Base-by-base conservation (phyloP, 805 yeast genomes). In the Metschnikowia peoriensis region DNA sequence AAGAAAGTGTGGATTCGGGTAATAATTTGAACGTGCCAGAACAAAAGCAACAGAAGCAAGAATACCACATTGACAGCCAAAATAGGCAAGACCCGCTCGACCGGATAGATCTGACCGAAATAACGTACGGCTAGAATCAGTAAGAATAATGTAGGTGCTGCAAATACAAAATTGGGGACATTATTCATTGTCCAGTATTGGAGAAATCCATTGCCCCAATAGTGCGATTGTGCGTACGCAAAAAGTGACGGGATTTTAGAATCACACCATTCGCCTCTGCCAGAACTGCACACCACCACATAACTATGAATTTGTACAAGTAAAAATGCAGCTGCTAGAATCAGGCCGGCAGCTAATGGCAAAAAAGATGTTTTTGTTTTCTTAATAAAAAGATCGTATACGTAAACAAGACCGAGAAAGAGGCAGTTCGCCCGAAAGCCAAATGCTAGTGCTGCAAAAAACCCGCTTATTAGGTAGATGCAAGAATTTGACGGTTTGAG, bases 151-250 rank as follows among this genome's bases (percentile, higher is more conserved):
- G 84, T 82, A 2, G 98, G 98, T 1, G 80, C 51, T 0, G 88
- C 93, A 61, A 94, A 74, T 9, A 84, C 29, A 65, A 94, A 93
- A 67, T 92, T 88, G 10, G 97, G 97, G 7, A 89, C 67, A 61
- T 94, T 93, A 62, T 83, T 83, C 0, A 76, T 53, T 0, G 94
- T 86, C 93, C 97, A 94, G 69, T 94, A 94, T 40, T 69, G 74
- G 51, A 94, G 67, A 48, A 92, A 82, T 0, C 99, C 98, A 42
- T 76, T 79, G 59, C 84, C 80, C 99, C 99, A 94, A 66, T 93
- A 91, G 57, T 83, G 76, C 1, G 70, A 53, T 68, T 94, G 99
- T 7, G 96, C 88, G 66, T 77, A 89, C 3, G 80, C 66, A 60
- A 84, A 84, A 12, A 93, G 72, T 22, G 86, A 79, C 7, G 88